Evolutionary conservation across 805 yeast species (phyloP), one percentile per base, ranked within the genome.

Genomic region (Jamesozyma spencerorum): DNA sequence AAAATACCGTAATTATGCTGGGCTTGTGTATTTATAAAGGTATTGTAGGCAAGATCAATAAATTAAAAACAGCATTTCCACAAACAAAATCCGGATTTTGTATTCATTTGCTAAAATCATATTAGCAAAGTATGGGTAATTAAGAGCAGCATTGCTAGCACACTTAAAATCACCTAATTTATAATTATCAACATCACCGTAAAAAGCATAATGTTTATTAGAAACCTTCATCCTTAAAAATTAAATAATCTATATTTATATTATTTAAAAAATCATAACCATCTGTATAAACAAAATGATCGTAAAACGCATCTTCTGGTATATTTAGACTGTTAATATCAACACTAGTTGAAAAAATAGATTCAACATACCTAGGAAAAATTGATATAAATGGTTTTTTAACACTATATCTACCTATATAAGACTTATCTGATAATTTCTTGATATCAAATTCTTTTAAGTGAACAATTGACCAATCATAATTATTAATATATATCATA

Each of bases 151-250:
- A 11, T 19, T 6, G 12, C 31, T 37, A 17, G 39, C 39, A 20
- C 22, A 30, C 22, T 37, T 34, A 22, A 37, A 37, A 31, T 37
- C 39, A 20, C 39, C 39, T 10, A 31, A 22, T 26, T 37, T n/a
- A 29, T 29, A 29, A 29, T 36, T 27, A n/a, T 36, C 28, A 3
- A 36, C 18, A 36, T 36, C 38, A 2, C 38, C 38, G 19, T 18
- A 18, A 36, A 18, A 36, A 17, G 38, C 38, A 12, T 18, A 20
- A 28, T 18, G 29, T 36, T 24, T 36, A 28, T 36, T 36, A 4
- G n/a, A 24, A 7, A 24, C 11, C 7, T 8, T 24, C 27, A 8
- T 24, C 27, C 11, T 24, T 24, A 24, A 24, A 24, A 8, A 24
- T 24, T 24, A 11, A 24, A 24, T 24, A 24, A 24, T 24, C 27